phyloP scores from a whole-genome alignment of 1,139 yeast species.

The Kodamaea derodonti region DNA sequence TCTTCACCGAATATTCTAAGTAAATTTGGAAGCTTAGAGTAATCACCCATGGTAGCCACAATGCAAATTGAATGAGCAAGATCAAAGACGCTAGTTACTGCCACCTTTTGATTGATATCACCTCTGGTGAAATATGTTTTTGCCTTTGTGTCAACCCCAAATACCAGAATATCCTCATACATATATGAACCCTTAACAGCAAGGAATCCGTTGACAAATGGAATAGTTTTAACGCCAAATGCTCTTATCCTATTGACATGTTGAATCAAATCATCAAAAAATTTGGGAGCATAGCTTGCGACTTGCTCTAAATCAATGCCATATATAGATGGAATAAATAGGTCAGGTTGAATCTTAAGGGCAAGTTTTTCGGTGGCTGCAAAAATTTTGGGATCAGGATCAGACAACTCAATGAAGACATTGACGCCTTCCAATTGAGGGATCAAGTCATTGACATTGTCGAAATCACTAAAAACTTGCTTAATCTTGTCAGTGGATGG shows the following conservation, averaged over 20 bases:
- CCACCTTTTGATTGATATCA: constrained; percentile 31
- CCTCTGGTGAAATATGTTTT: constrained; percentile 41
- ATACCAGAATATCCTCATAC: constrained; percentile 29
- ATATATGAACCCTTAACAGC: constrained; percentile 36
- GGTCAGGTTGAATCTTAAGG: constrained; percentile 40
- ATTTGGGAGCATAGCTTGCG: constrained; percentile 26
- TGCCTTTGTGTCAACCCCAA: constrained; percentile 34
- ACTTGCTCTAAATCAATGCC: constrained; percentile 41
- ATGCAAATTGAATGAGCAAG: constrained; percentile 42
- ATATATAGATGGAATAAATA: constrained; percentile 62
- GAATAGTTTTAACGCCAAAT: constrained; percentile 52
- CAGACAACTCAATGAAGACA: constrained; percentile 45
- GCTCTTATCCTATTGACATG: constrained; percentile 40
- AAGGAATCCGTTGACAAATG: constrained; percentile 43
- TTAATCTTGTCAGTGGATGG: constrained; percentile 35
- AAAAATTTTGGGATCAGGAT: constrained; percentile 21
- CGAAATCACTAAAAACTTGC: constrained; percentile 30
- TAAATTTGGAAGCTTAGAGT: constrained; percentile 41
- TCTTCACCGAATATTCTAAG: constrained; percentile 42
- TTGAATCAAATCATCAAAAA: constrained; percentile 32
- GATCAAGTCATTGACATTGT: constrained; percentile 16
- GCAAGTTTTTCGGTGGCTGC: constrained; percentile 31
- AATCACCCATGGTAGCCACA: constrained; percentile 36
- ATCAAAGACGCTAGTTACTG: constrained; percentile 38
- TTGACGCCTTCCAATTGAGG: constrained; percentile 46